Evolutionary conservation across 441 rosid species (phyloP).

Genomic region (Viola pubescens): DNA sequence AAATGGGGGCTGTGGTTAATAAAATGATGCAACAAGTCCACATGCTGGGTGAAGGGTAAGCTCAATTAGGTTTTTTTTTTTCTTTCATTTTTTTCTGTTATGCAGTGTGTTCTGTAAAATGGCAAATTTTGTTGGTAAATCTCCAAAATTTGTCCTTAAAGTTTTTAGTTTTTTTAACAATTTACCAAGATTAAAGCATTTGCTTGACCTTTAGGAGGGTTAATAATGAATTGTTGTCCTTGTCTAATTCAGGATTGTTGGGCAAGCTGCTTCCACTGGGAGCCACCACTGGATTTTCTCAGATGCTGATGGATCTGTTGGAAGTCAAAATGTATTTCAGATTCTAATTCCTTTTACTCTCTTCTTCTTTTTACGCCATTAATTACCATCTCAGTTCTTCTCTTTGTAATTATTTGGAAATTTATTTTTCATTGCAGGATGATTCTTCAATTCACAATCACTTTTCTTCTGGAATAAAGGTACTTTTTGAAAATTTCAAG

Average conservation of each 20-base stretch:
- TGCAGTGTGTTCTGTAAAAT: too few species aligned
- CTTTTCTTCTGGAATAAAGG: conserved; percentile 56
- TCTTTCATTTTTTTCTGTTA: too few species aligned
- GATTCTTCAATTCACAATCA: conserved; percentile 31
- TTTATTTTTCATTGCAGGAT: conserved; percentile 25
- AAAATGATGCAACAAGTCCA: conserved; percentile 54
- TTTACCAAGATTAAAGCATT: not conserved
- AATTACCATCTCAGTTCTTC: too few species aligned
- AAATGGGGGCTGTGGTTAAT: conserved; percentile 37
- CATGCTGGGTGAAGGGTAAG: conserved; percentile 82
- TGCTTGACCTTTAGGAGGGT: not conserved
- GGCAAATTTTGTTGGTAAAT: conserved; percentile 3
- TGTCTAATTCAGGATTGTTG: conserved; percentile 47
- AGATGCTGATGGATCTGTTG: conserved; percentile 26
- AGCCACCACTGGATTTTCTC: conserved; percentile 61
- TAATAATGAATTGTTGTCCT: conserved; percentile 11
- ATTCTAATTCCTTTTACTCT: conserved; percentile 28
- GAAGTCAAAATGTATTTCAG: conserved; percentile 30
- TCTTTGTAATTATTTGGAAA: conserved; percentile 9
- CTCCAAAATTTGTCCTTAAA: not conserved
- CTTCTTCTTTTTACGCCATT: conserved; percentile 2
- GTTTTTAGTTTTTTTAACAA: conserved; percentile 5
- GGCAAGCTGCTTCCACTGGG: conserved; percentile 63
- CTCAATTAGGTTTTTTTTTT: conserved; percentile 7
- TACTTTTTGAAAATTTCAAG: conserved; percentile 9